phyloP scores from a whole-genome alignment of 2,329 filamentous ascomycete genomes.

The Fusarium napiforme region DNA sequence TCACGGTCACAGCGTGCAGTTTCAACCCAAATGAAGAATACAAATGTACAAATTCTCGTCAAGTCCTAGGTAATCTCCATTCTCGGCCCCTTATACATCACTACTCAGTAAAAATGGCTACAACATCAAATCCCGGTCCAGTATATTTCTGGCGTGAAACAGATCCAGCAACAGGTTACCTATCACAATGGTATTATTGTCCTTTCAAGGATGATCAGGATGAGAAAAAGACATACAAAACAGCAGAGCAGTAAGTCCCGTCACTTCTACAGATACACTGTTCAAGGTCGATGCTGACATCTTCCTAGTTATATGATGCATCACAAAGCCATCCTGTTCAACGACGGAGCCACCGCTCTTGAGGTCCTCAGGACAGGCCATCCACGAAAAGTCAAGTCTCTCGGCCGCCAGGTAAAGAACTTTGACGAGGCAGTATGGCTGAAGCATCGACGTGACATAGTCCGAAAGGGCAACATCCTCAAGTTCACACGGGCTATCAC shows the following conservation, averaged over 20 bases:
- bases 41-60: background rate
- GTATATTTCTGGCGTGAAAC: slow-evolving; percentile 63
- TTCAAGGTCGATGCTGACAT: background rate
- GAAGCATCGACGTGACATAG: slow-evolving; percentile 62
- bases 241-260: slow-evolving; percentile 61
- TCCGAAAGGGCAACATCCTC: slow-evolving; percentile 65
- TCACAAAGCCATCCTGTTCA: slow-evolving; percentile 62
- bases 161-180: slow-evolving; percentile 61
- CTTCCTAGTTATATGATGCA: slow-evolving; percentile 64
- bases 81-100: background rate
- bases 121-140: slow-evolving; percentile 18
- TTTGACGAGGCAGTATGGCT: slow-evolving; percentile 66
- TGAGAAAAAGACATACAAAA: slow-evolving; percentile 55
- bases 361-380: slow-evolving; percentile 59
- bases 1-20: background rate
- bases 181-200: slow-evolving; percentile 71
- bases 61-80: background rate
- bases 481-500: slow-evolving; percentile 65
- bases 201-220: slow-evolving; percentile 58
- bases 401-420: slow-evolving; percentile 65
- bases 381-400: slow-evolving; percentile 61
- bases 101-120: slow-evolving; percentile 9
- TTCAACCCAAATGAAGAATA: background rate
- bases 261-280: background rate
- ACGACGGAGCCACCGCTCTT: slow-evolving; percentile 55